Base-by-base conservation (phyloP, 2,329 filamentous ascomycete species). In the Colletotrichum kahawae region DNA sequence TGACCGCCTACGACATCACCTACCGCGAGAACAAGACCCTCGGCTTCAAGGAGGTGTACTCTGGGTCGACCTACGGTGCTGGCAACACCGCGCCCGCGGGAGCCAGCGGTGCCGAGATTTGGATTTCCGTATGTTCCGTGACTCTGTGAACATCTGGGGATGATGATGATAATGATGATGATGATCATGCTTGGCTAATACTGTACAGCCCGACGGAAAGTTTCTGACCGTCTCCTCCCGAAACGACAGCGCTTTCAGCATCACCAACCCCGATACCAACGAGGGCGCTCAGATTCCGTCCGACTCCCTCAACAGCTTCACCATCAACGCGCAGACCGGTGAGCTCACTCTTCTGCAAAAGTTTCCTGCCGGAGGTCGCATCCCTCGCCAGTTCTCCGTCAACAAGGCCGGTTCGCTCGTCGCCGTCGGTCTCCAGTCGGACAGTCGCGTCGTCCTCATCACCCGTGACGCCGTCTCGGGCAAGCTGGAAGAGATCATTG, bases 181-280 rank as follows among this genome's bases (percentile, higher is more conserved):
- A 21, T 13, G n/a, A 33, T 18, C 34, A 9, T 68, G 18, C 38
- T 9, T 70, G 33, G 57, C 67, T 77, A n/a, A 76, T 38, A 9
- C 13, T 10, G 14, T 9, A 24, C 69, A 92, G 90, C 89, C 90
- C 64, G 90, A 92, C 79, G 85, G 88, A 75, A 89, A 88, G 43
- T 94, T 92, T 85, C 81, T 95, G 67, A 87, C 94, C 78, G 88
- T 93, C 56, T 93, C 92, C 4, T 94, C 93, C 77, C 92, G 94
- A 76, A 89, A 90, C 80, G 93, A 93, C 80, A 86, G 85, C 59
- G 84, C 88, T 27, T 89, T 92, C 80, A 79, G 79, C 16, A 85
- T 90, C 70, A 83, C 86, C 71, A 87, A 87, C 82, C 87, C 85
- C 78, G 85, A 89, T 78, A 70, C 82, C 73, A 76, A 79, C 77